Evolutionary conservation across 169 alveolate genomes (phyloP).

Genomic region (Plasmodium knowlesi): DNA sequence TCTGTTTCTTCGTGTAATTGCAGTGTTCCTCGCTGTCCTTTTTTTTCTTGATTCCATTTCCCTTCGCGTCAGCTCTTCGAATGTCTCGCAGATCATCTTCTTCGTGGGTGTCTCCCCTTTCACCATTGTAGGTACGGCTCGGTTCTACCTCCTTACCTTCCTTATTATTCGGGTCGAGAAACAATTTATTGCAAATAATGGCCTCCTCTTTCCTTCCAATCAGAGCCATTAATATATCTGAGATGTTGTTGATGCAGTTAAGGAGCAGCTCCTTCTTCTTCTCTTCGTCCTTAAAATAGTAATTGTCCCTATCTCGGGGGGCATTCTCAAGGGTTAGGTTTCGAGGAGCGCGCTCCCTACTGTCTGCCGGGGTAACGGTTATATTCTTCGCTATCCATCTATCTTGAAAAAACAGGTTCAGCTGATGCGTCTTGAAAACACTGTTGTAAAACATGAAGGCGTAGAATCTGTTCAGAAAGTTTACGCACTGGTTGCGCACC

Average conservation of each 20-base stretch:
- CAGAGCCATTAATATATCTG: neutral
- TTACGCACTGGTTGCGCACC: constrained; percentile 31
- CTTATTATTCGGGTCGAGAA: neutral
- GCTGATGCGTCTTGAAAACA: neutral
- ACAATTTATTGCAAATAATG: neutral
- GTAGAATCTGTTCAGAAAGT: constrained; percentile 32
- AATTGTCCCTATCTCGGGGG: neutral
- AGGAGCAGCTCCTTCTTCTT: neutral
- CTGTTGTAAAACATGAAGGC: constrained; percentile 38
- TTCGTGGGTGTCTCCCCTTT: neutral
- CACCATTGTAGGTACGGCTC: neutral
- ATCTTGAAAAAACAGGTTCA: constrained; percentile 9
- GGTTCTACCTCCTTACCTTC: neutral
- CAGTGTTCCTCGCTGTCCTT: neutral
- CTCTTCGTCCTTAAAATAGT: neutral
- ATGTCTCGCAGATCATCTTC: neutral
- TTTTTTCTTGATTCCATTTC: neutral
- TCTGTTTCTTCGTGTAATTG: constrained; percentile 12
- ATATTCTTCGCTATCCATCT: constrained; percentile 11
- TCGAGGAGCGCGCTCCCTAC: neutral
- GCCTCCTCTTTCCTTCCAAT: neutral
- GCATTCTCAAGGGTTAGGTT: neutral
- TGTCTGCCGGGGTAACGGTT: neutral
- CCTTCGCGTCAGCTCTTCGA: neutral
- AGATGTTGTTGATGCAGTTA: neutral